phyloP scores from a whole-genome alignment of 768 basidiomycete species.

The Mycena metata region DNA sequence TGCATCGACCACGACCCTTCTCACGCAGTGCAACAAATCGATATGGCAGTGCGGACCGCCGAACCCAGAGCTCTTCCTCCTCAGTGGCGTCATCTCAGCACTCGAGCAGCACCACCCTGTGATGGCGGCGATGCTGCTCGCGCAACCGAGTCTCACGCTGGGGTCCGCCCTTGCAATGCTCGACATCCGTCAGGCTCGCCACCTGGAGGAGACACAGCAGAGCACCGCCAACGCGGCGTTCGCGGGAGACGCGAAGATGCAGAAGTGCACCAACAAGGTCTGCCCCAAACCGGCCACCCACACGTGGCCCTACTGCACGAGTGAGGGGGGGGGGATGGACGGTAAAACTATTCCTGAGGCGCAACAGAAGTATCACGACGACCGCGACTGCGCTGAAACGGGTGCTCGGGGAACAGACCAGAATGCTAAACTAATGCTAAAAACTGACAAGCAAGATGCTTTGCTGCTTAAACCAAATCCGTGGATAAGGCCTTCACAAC shows the following conservation, averaged over 20 bases:
- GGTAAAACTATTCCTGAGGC: neutral
- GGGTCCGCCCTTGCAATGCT: neutral
- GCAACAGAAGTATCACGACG: neutral
- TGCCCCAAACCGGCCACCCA: conserved; percentile 2
- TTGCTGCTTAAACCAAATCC: too few relatives aligned
- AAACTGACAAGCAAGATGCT: too few relatives aligned
- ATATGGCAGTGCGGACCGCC: neutral
- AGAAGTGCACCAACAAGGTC: neutral
- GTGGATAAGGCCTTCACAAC: too few relatives aligned
- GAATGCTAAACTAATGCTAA: too few relatives aligned
- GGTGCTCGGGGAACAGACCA: too few relatives aligned
- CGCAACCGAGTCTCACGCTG: neutral
- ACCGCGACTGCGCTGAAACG: too few relatives aligned
- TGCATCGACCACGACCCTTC: neutral
- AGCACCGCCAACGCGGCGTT: too few relatives aligned
- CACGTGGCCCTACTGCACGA: conserved; percentile 10
- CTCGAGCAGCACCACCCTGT: neutral
- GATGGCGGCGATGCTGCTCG: neutral
- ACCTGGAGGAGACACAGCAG: too few relatives aligned
- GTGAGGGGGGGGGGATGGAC: conserved; percentile 7
- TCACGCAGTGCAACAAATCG: neutral
- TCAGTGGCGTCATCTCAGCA: neutral
- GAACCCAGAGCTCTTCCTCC: too few relatives aligned
- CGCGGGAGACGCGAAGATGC: neutral
- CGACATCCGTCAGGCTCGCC: neutral